Evolutionary conservation across 1,139 yeast species (phyloP).

Genomic region (Yamadazyma dendronema): DNA sequence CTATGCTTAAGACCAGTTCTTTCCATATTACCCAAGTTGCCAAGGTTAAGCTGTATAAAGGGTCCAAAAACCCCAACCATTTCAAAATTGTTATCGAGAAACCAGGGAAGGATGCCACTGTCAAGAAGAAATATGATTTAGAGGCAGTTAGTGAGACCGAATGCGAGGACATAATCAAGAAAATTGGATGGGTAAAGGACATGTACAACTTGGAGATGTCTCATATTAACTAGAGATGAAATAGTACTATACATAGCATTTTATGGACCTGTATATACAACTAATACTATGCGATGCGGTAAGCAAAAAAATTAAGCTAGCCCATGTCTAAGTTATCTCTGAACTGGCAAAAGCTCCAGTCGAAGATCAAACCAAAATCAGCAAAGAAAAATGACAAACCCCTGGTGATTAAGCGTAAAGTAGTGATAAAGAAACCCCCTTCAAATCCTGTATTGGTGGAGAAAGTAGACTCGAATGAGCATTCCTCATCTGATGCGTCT

Average conservation of each 20-base stretch:
- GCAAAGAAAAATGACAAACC: conserved; percentile 5
- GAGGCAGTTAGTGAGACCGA: conserved; percentile 67
- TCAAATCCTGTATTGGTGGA: background rate
- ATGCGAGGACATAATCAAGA: conserved; percentile 73
- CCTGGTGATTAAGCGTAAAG: background rate
- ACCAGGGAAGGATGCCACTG: conserved; percentile 30
- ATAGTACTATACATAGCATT: background rate
- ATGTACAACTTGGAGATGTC: conserved; percentile 34
- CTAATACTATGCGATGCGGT: conserved; percentile 8
- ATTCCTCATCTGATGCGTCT: background rate
- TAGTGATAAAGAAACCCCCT: conserved; percentile 4
- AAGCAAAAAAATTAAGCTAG: background rate
- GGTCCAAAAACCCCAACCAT: conserved; percentile 65
- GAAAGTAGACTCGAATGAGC: background rate
- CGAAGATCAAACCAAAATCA: conserved; percentile 19
- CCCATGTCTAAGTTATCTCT: conserved; percentile 23
- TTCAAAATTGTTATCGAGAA: conserved; percentile 83
- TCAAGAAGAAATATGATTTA: conserved; percentile 74
- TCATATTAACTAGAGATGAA: conserved; percentile 11
- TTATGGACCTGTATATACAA: background rate
- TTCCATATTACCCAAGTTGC: conserved; percentile 82
- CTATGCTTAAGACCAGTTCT: conserved; percentile 74
- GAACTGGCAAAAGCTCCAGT: conserved; percentile 36
- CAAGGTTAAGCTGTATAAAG: conserved; percentile 69
- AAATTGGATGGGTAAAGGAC: conserved; percentile 53